Conservation (phyloP, 768 basidiomycete species). For the Suillus alpinus region DNA sequence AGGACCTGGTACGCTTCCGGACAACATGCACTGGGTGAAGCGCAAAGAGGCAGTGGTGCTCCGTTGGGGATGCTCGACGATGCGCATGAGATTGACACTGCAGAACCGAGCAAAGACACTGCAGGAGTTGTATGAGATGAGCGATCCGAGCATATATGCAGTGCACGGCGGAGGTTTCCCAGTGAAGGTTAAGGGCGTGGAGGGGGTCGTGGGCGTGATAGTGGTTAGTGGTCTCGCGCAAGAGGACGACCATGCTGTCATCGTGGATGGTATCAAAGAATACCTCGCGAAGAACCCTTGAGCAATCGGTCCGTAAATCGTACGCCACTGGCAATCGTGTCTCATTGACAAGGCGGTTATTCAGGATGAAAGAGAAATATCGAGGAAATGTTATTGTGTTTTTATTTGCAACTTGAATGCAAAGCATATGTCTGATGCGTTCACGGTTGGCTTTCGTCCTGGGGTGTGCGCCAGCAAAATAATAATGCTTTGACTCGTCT, state of each 20-base stretch:
- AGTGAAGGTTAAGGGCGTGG: conserved; percentile 30
- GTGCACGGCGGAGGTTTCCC: conserved; percentile 35
- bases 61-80: conserved; percentile 28
- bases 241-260: conserved; percentile 30
- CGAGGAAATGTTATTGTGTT: not conserved
- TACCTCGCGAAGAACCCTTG: conserved; percentile 17
- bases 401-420: not conserved
- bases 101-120: not conserved
- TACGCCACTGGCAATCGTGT: not conserved
- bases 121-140: conserved; percentile 21
- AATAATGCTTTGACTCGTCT: not conserved
- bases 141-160: conserved; percentile 26
- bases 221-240: conserved; percentile 32
- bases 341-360: not conserved
- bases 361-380: not conserved
- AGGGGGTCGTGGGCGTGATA: conserved; percentile 33
- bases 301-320: not conserved
- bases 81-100: conserved; percentile 22
- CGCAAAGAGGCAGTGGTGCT: conserved; percentile 32
- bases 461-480: not conserved
- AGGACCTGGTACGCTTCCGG: conserved; percentile 26
- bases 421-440: not conserved
- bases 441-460: not conserved
- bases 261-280: conserved; percentile 27
- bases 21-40: conserved; percentile 33